These are phyloP conservation scores for Henckelia pumila DNA, from an alignment of 257 asterid genomes.

Conservation along the genomic window DNA sequence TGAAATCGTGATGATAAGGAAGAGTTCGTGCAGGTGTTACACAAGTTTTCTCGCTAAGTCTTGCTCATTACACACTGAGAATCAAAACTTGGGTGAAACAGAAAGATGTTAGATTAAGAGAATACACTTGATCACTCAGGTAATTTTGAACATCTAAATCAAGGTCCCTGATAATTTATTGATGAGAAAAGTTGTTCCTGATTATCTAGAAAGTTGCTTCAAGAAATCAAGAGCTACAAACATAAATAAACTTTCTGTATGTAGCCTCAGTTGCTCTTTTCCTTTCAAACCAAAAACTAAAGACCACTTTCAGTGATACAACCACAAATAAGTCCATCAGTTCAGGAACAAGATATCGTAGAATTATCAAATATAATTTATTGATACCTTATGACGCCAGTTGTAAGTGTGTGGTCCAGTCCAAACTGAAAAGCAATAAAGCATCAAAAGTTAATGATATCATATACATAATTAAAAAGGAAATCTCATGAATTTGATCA, in stretches of 20 bases:
- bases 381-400: slow-evolving; percentile 95
- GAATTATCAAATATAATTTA: slow-evolving; percentile 22
- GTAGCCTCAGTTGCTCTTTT: slow-evolving; percentile 9
- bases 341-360: neutral
- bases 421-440: slow-evolving; percentile 69
- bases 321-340: neutral
- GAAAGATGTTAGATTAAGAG: neutral
- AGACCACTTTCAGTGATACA: slow-evolving; percentile 3
- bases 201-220: slow-evolving; percentile 1
- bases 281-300: slow-evolving; percentile 19
- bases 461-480: too few species aligned
- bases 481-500: neutral
- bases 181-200: neutral
- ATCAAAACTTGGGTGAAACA: neutral
- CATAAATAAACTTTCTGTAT: slow-evolving; percentile 4
- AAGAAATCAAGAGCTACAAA: slow-evolving; percentile 4
- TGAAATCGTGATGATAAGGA: slow-evolving; percentile 6
- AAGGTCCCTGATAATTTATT: neutral
- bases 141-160: slow-evolving; percentile 8
- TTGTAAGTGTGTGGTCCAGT: slow-evolving; percentile 96
- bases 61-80: slow-evolving; percentile 3
- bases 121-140: neutral
- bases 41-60: neutral
- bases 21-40: neutral
- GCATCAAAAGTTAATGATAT: slow-evolving; percentile 10